phyloP scores from a whole-genome alignment of 148 eudicot genomes.

The Drosera capensis region DNA sequence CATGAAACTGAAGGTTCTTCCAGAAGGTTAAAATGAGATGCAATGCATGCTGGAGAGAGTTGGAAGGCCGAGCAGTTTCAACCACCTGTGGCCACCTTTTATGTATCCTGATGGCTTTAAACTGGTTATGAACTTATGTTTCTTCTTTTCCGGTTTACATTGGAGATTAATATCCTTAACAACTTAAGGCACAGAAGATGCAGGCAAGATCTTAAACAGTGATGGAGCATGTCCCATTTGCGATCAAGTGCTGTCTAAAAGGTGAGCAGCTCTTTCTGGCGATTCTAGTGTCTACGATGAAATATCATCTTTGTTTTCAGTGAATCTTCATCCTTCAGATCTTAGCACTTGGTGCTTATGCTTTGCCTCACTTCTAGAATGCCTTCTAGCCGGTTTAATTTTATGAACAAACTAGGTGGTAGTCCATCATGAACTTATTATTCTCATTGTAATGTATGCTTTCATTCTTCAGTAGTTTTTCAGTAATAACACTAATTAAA shows the following conservation, averaged over 20 bases:
- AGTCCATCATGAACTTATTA: no score
- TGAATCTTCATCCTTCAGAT: no score
- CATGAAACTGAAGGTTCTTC: conserved; percentile 6
- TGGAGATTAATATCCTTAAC: conserved; percentile 52
- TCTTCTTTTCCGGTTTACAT: no score
- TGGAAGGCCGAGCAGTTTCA: conserved; percentile 82
- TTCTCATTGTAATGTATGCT: no score
- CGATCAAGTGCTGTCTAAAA: conserved; percentile 89
- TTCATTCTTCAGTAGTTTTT: no score
- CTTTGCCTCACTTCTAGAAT: no score
- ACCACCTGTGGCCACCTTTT: conserved; percentile 88
- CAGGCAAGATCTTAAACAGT: conserved; percentile 60
- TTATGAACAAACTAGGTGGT: no score
- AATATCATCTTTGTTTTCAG: no score
- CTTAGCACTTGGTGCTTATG: no score
- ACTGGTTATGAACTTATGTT: conserved; percentile 1
- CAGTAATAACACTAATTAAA: no score
- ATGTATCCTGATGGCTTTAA: conserved; percentile 40
- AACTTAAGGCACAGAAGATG: conserved; percentile 66
- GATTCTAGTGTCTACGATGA: not conserved
- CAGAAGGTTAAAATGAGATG: conserved; percentile 71
- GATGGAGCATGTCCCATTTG: conserved; percentile 92
- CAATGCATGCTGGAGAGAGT: conserved; percentile 94
- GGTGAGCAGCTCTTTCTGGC: conserved; percentile 23
- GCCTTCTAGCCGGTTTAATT: no score